Evolutionary conservation across 306 rosid genomes (phyloP), one percentile per base, ranked within the genome.

Genomic region (Cicer chorassanicum): DNA sequence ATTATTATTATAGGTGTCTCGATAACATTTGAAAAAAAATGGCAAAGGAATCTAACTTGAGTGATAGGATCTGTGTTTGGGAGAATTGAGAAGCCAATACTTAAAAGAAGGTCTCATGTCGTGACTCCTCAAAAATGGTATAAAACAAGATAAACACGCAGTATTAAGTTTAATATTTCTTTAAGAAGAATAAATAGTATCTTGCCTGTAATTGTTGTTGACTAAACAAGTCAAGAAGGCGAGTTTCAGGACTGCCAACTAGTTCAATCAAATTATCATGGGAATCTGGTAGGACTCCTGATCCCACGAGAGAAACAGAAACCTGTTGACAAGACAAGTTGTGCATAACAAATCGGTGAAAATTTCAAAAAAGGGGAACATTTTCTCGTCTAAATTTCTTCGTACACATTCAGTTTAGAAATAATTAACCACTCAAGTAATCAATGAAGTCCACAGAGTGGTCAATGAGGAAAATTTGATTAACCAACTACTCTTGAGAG

Each of bases 201-300:
- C 86, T 73, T 75, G 84, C 97, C 93, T 92, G 96, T 76, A 94
- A 82, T 61, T 94, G 99, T 73, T 92, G 99, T 82, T 90, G 90
- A 78, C 99, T 94, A 85, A 94, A 94, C 91, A 94, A 83, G 74
- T 86, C 88, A 77, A 89, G 81, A 68, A 90, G 80, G 42, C 87
- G 83, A 54, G 91, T 86, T 76, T 87, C 93, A 40, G 87, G 78
- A 83, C 88, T 81, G 70, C 89, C 93, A 48, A 92, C 96, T 60
- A 92, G 80, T 74, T 92, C 96, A 76, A 90, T 77, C 83, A 92
- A 86, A 75, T 86, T 83, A 51, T 92, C 96, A 14, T 92, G 96
- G 81, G 79, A 82, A 76, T 90, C 92, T 36, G 92, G 84, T 48
- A 75, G 57, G 72, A 82, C 80, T 43, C 92, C 93, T 16, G 90